Base-by-base conservation (phyloP, 2,329 filamentous ascomycete genomes). In the Trichoderma arundinaceum region DNA sequence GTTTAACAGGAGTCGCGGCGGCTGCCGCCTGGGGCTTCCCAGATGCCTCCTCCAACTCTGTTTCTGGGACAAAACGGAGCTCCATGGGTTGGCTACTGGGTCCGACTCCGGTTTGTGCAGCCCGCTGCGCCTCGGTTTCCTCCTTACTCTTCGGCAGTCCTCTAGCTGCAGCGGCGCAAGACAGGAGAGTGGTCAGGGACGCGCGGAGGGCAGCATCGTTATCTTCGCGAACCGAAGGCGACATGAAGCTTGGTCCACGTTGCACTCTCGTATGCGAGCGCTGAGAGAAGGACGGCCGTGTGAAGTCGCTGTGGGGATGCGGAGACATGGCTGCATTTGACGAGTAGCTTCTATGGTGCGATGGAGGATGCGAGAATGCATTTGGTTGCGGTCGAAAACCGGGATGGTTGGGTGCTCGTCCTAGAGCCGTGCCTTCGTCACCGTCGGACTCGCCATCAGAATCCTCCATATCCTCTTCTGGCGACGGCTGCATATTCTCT, bases 131-230 rank as follows among this genome's bases (percentile, higher is more conserved):
- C 62, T 81, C 80, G 12, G 74, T 74, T 63, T 83, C 81, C 57
- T 83, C 81, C 56, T 82, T 81, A 15, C 82, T 80, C 74, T 95
- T 97, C 0, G 90, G 88, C 15, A 95, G 82, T 4, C 91, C 90
- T 49, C 95, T 87, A 1, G 94, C 95, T 0, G 94, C 95, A 3
- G 94, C 93, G 0, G 93, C 94, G 73, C 92, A 96, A n/a, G 94
- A 97, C 12, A 99, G 86, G 12, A 99, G 84, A 0, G 95, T 98
- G 0, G 93, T 97, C n/a, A 99, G 84, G 56, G 92, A 97, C 19
- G 95, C 93, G 39, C 95, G 89, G 10, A 99, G 84, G 1, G 93
- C 95, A 35, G 93, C 95, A 72, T 99, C 95, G 72, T 98, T 94
- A 72, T 98, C 93, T 54, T 92, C 89, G 71, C 92, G 92, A 72